phyloP scores from a whole-genome alignment of 495 filamentous ascomycete genomes.

The Talaromyces thailandensis region DNA sequence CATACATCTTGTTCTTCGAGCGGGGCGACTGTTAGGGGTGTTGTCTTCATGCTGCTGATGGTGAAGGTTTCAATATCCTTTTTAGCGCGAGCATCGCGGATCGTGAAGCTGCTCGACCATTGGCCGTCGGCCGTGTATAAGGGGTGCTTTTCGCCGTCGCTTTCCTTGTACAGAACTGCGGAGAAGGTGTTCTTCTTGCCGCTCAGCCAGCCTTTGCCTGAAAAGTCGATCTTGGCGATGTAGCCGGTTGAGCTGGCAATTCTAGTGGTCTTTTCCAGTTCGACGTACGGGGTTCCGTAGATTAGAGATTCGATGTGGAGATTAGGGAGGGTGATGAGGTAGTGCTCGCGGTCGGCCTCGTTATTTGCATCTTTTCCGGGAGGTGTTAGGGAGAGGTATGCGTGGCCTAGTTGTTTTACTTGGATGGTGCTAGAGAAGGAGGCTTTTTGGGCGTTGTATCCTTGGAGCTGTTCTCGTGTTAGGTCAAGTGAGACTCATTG shows the following conservation, averaged over 20 bases:
- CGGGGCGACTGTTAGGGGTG: slow-evolving; percentile 62
- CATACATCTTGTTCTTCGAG: slow-evolving; percentile 76
- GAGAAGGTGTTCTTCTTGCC: slow-evolving; percentile 93
- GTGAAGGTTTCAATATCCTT: slow-evolving; percentile 62
- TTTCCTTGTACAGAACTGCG: slow-evolving; percentile 63
- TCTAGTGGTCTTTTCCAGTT: slow-evolving; percentile 72
- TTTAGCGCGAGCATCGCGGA: slow-evolving; percentile 65
- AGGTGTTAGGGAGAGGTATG: slow-evolving; percentile 65
- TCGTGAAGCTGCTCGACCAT: slow-evolving; percentile 79
- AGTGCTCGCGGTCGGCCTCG: slow-evolving; percentile 50
- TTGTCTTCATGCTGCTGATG: slow-evolving; percentile 49
- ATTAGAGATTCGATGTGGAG: slow-evolving; percentile 93
- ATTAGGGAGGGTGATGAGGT: slow-evolving; percentile 84
- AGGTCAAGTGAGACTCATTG: neutral
- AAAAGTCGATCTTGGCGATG: slow-evolving; percentile 88
- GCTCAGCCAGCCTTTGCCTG: slow-evolving; percentile 83
- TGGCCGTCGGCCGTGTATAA: slow-evolving; percentile 83
- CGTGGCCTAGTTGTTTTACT: slow-evolving; percentile 93
- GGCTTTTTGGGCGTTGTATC: slow-evolving; percentile 97
- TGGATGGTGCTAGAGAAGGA: slow-evolving; percentile 88
- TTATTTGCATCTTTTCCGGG: slow-evolving; percentile 40
- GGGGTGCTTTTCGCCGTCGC: slow-evolving; percentile 67
- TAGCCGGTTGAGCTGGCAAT: slow-evolving; percentile 82
- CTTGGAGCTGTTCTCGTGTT: slow-evolving; percentile 53
- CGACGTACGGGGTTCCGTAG: slow-evolving; percentile 83